Base-by-base conservation (phyloP, 2,329 filamentous ascomycete species). In the Penicillium sp. region DNA sequence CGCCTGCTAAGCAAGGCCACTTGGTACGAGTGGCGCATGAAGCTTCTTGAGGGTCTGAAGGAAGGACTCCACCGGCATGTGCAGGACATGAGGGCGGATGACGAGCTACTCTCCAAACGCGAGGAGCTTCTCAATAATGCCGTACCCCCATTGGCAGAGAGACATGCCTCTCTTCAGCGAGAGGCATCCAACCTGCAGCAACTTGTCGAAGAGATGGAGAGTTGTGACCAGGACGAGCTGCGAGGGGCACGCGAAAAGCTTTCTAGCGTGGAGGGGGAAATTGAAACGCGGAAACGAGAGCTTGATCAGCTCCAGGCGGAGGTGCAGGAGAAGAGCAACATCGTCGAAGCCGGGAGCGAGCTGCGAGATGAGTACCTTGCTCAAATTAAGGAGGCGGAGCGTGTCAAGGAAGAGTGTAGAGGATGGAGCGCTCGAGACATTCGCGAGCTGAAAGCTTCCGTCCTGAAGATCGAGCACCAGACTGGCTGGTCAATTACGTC, bases 11-110 rank as follows among this genome's bases (percentile, higher is more conserved):
- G 94, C 79, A 97, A 97, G 73, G 92, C 91, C 58, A 93, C 95
- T 81, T 99, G 95, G 95, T 99, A 99, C 74, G 90, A 94, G 71
- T 99, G 95, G 95, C 89, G 95, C 42, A 94, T 91, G 83, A 94
- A 95, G 69, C 84, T 98, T 25, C 88, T 90, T 34, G 84, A 92
- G 57, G 90, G 91, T 17, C 83, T 99, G 39, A 92, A 90, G 71
- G 88, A 92, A 67, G 93, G 91, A 3, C 84, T 98, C 3, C 76
- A 90, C 56, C 87, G 85, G 61, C 95, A 93, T 58, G 82, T 86
- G 1, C 85, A 90, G 58, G 91, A 89, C 20, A 91, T 99, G 86
- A 84, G 86, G 49, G 79, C 80, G 1, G 95, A 99, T 67, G 86
- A 90, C 54, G 80, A 84, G 56, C 70, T 86, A 2, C 75, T 99